Evolutionary conservation across 352 stramenopile genomes (phyloP), one percentile per base, ranked within the genome.

Genomic region (Globisporangium alternatum): DNA sequence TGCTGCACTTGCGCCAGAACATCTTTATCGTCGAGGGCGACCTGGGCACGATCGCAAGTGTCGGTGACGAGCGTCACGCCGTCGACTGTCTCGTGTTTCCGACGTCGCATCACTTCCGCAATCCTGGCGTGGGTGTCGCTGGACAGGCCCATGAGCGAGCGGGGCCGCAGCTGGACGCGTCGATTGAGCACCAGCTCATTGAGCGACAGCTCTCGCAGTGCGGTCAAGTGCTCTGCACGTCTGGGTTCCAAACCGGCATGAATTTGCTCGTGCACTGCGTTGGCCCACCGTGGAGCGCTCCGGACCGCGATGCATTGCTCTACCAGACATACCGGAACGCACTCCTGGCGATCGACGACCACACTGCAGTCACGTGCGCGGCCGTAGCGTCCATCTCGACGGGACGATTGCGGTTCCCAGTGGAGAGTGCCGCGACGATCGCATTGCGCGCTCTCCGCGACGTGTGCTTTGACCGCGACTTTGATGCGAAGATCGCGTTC

Each of bases 31-130:
- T 82, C 9, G 49, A 74, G 22, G 81, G 72, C 0, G 75, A 91
- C 49, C 52, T 93, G 53, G 70, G 72, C 19, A 61, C 37, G 15
- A 79, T 90, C 52, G 67, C 52, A 0, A 44, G 64, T 81, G 9
- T n/a, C 10, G 52, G 68, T n/a, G 51, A 69, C 21, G 67, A 52
- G 43, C 17, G 19, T 2, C 17, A 65, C 6, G 35, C 48, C 5
- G 60, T 93, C 13, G 82, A 93, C 35, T 90, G 82, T 55, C 63
- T 93, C 8, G 72, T 75, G 39, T 90, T 91, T 45, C 80, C 81
- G 13, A 88, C 82, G 49, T 81, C 79, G 5, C 10, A 2, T 9
- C 63, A 47, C 10, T 84, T 76, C 21, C 54, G 37, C 19, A 82
- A 90, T 52, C 76, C 81, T 28, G 9, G 43, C 12, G 65, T 71